Conservation (phyloP, 352 stramenopile genomes). For the Pythium graminicola region DNA sequence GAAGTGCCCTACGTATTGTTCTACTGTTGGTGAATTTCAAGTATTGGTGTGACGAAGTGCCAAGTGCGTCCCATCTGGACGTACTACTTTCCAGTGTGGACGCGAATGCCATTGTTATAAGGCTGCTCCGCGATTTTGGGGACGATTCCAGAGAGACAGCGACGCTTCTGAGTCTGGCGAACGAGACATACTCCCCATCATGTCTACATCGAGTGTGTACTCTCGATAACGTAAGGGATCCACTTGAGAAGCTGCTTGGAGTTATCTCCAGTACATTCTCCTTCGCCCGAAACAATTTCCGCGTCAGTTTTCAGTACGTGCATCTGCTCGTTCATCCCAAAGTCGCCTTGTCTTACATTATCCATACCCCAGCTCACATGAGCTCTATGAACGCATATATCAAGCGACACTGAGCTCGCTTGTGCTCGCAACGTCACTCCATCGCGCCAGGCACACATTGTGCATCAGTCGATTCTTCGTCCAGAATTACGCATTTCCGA, state of each 20-base stretch:
- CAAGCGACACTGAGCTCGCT: neutral
- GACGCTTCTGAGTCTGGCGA: neutral
- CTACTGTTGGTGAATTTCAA: slow-evolving; percentile 14
- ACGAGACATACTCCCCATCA: slow-evolving; percentile 1
- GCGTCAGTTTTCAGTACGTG: slow-evolving; percentile 5
- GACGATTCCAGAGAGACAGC: slow-evolving; percentile 3
- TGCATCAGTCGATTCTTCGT: slow-evolving; percentile 9
- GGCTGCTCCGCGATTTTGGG: slow-evolving; percentile 1
- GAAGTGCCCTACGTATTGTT: neutral
- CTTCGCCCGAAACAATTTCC: neutral
- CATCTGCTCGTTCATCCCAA: neutral
- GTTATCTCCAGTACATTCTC: slow-evolving; percentile 2
- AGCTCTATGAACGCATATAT: neutral
- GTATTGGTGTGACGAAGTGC: slow-evolving; percentile 9
- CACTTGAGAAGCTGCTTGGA: slow-evolving; percentile 3
- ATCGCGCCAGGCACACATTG: slow-evolving; percentile 10
- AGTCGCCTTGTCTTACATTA: too few species aligned
- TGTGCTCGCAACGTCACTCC: neutral
- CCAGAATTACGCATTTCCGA: slow-evolving; percentile 12
- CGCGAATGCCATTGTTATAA: neutral
- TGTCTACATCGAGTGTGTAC: neutral
- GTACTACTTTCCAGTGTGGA: slow-evolving; percentile 5
- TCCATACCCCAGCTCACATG: slow-evolving; percentile 6
- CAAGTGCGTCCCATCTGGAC: neutral
- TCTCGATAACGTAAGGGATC: neutral